Evolutionary conservation across 1,139 yeast genomes (phyloP).

Genomic region (Kodamaea sp.): DNA sequence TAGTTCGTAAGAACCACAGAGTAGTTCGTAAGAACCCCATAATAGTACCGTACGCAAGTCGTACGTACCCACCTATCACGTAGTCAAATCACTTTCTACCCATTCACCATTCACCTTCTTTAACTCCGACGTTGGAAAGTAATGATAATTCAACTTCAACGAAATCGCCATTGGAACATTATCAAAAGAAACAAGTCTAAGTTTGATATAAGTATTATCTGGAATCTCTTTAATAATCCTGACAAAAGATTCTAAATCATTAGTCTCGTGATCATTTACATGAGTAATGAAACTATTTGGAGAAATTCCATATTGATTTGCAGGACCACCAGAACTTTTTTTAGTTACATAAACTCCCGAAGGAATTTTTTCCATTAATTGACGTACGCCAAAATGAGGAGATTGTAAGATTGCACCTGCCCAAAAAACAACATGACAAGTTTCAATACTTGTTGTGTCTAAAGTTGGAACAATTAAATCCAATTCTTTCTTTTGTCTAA

Average conservation of each 20-base stretch:
- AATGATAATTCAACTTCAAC: slow-evolving; percentile 83
- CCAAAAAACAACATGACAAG: slow-evolving; percentile 72
- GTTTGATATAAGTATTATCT: slow-evolving; percentile 75
- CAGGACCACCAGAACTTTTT: slow-evolving; percentile 78
- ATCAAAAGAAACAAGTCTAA: slow-evolving; percentile 80
- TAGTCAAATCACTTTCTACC: slow-evolving; percentile 39
- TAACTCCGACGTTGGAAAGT: slow-evolving; percentile 79
- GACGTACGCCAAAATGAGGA: slow-evolving; percentile 53
- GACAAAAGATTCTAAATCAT: slow-evolving; percentile 63
- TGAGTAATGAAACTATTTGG: slow-evolving; percentile 85
- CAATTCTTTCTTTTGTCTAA: slow-evolving; percentile 50
- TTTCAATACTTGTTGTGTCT: slow-evolving; percentile 52
- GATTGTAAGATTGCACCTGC: slow-evolving; percentile 67
- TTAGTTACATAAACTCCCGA: slow-evolving; percentile 76
- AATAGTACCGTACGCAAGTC: no score
- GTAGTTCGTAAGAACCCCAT: no score
- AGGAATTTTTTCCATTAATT: slow-evolving; percentile 74
- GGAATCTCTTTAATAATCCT: slow-evolving; percentile 62
- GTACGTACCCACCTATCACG: no score
- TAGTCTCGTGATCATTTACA: slow-evolving; percentile 74
- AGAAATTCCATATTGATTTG: slow-evolving; percentile 75
- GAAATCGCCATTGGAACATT: slow-evolving; percentile 83
- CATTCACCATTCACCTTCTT: slow-evolving; percentile 47
- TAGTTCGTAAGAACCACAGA: no score
- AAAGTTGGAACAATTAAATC: slow-evolving; percentile 63